Base-by-base conservation (phyloP, 345 rosid genomes). In the Corchorus olitorius region DNA sequence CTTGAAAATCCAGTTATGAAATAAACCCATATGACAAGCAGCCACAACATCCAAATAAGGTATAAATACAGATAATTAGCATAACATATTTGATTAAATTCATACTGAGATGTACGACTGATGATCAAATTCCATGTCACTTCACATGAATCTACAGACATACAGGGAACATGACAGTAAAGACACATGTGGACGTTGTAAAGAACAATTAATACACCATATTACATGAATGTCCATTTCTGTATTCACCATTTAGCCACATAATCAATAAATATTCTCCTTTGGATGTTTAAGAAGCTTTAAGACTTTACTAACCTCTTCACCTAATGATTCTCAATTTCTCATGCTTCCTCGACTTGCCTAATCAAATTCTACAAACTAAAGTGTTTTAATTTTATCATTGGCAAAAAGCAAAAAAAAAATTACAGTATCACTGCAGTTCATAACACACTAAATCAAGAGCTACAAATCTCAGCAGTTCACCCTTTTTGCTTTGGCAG, bases 1-100 rank as follows among this genome's bases (percentile, higher is more conserved):
- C 70, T 19, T 61, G 64, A 27, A 65, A 65, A 78, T 74, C 50
- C 58, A 50, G 17, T 49, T 52, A 56, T 41, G 48, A 56, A 74
- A 55, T 17, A 56, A 64, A 60, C 11, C 22, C 49, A 68, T 17
- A 13, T 65, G 27, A 55, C 39, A 20, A 22, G 73, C 43, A 33
- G 58, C 14, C 22, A 35, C 55, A 72, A 39, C 34, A 41, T 55
- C 37, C 14, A 14, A 37, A 56, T 3, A 72, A 50, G 13, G 37
- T 16, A 48, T 6, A 69, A 69, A 49, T 3, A 45, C 22, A 37
- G 22, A 50, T 10, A 34, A 70, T 16, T 4, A 69, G 73, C 59
- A 11, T 33, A 69, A 49, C 60, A 52, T 33, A 16, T 50, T 34
- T 70, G 60, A 34, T 70, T 8, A 50, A 70, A 69, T 50, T 50